Evolutionary conservation across 2,329 filamentous ascomycete genomes (phyloP), one percentile per base, ranked within the genome.

Genomic region (Beauveria rudraprayagi): DNA sequence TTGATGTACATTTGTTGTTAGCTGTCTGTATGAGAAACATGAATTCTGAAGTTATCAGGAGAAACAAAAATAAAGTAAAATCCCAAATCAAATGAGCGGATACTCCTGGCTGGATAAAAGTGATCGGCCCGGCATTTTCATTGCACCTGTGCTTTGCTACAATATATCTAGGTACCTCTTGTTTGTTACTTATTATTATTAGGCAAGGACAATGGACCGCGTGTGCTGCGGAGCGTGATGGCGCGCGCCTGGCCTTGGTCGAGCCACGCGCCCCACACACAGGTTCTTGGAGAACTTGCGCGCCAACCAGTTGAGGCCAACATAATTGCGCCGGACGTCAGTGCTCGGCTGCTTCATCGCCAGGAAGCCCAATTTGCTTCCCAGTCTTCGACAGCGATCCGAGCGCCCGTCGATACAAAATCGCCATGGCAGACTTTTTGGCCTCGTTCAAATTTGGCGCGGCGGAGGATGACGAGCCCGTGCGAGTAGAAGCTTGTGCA

Each of bases 341-440:
- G 41, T 24, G 41, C 26, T 28, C 19, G 19, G 8, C 16, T 9
- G 17, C 14, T 26, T 1, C 41, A 40, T 37, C 28, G 8, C 26
- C 9, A 10, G 26, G 16, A 11, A 14, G 3, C 26, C n/a, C 41
- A 53, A 46, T 60, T 4, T 44, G 37, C 24, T 16, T 10, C 30
- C 5, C 19, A 16, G 14, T 24, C 4, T 16, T 28, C 1, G 48
- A 9, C 5, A 11, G 46, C 55, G 52, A 14, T 7, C 14, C 24
- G 5, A 40, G 10, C 17, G 24, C 37, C 47, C 24, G 34, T 28
- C 5, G 5, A 3, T 26, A 16, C n/a, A 16, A 5, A 22, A 22
- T 5, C 14, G 5, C 41, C n/a, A 76, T 76, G 74, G 66, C 70
- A 24, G 74, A 75, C 66, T 76, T 76, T 58, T 70, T 76, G 7